Conservation (phyloP, 2,329 filamentous ascomycete genomes). For the Claviceps sorghi region DNA sequence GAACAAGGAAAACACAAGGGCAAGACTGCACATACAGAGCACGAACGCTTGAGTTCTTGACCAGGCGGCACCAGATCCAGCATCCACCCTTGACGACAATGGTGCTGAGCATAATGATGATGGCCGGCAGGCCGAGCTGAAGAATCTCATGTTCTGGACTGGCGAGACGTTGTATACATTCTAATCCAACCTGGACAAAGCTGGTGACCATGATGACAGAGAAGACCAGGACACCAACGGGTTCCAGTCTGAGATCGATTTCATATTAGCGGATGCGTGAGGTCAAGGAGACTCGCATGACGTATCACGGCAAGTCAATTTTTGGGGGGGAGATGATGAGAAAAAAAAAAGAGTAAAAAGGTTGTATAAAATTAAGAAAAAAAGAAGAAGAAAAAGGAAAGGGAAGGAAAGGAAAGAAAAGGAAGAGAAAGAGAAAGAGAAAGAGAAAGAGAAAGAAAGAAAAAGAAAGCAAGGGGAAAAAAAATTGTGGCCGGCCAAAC, state of each 20-base stretch:
- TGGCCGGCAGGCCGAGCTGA: constrained; percentile 56
- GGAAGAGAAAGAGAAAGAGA: neutral
- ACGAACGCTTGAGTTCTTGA: constrained; percentile 75
- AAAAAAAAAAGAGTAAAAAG: neutral
- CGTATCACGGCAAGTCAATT: no score
- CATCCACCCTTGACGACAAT: constrained; percentile 69
- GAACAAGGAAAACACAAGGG: neutral
- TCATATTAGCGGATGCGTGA: neutral
- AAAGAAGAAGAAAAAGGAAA: neutral
- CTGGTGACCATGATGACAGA: constrained; percentile 77
- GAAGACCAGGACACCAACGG: constrained; percentile 68
- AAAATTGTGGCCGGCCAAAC: constrained; percentile 5
- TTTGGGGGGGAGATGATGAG: no score
- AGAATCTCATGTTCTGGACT: constrained; percentile 51
- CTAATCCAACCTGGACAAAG: constrained; percentile 62
- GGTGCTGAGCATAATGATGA: constrained; percentile 67
- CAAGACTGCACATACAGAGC: constrained; percentile 39
- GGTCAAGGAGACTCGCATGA: no score
- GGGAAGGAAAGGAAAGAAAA: no score
- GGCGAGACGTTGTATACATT: constrained; percentile 52
- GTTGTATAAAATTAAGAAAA: no score
- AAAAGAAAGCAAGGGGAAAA: neutral
- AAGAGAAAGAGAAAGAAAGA: neutral
- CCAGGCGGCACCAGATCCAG: constrained; percentile 77
- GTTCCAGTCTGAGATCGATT: constrained; percentile 44